phyloP scores from a whole-genome alignment of 148 eudicot genomes.

The Silene latifolia region DNA sequence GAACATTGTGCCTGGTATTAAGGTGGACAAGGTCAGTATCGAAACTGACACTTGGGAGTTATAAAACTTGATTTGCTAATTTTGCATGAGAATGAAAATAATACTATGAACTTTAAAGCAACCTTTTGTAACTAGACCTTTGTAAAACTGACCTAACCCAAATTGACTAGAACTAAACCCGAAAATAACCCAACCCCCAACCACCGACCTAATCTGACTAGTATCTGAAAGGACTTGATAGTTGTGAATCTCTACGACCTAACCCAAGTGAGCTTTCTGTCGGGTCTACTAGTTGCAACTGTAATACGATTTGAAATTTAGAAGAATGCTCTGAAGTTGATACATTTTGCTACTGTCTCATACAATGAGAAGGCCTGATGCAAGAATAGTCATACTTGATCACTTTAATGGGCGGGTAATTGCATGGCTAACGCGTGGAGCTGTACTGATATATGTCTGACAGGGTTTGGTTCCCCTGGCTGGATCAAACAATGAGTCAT shows the following conservation, averaged over 20 bases:
- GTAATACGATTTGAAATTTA: not conserved
- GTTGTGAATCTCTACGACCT: not conserved
- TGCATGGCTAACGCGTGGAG: not conserved
- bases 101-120: not conserved
- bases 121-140: not conserved
- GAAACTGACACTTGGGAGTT: not conserved
- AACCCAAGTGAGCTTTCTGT: not conserved
- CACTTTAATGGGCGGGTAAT: not conserved
- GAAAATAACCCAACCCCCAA: not conserved
- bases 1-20: conserved; percentile 91
- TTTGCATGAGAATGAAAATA: not conserved
- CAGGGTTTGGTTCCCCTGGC: conserved; percentile 95
- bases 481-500: conserved; percentile 96
- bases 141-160: not conserved
- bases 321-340: not conserved
- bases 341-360: not conserved
- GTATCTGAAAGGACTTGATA: not conserved
- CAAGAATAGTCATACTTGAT: not conserved
- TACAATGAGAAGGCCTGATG: not conserved
- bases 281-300: not conserved
- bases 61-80: not conserved
- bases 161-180: not conserved
- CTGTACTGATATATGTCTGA: conserved; percentile 10
- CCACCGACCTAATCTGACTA: not conserved
- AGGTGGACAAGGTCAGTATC: conserved; percentile 78